Conservation (phyloP, 768 basidiomycete species). For the Boletus reticuloceps region DNA sequence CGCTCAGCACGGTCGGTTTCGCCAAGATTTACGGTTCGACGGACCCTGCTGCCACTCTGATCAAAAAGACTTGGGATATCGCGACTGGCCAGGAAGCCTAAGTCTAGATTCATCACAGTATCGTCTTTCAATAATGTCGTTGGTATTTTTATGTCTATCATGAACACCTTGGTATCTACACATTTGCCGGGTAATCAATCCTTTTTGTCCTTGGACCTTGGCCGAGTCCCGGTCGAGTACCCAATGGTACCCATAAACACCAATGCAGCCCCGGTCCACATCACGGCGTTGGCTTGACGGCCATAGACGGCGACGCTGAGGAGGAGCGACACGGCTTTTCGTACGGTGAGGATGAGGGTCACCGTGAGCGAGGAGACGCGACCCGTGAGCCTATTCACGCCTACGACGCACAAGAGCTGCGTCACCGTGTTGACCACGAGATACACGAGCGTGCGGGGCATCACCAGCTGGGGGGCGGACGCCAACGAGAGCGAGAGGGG, state of each 20-base stretch:
- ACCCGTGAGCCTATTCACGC: conserved; percentile 83
- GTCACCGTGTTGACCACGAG: conserved; percentile 78
- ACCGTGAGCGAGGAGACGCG: conserved; percentile 73
- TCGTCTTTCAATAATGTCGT: not conserved
- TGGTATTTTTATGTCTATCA: conserved; percentile 20
- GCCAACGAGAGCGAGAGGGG: conserved; percentile 12
- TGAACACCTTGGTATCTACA: conserved; percentile 1
- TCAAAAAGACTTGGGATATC: conserved; percentile 70
- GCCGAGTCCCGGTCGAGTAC: conserved; percentile 45
- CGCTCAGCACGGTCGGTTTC: conserved; percentile 68
- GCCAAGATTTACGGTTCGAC: conserved; percentile 55
- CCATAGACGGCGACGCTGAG: conserved; percentile 61
- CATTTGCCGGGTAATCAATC: conserved; percentile 10
- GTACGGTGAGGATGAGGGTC: conserved; percentile 75
- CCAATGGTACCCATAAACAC: conserved; percentile 71
- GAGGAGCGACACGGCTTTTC: conserved; percentile 75
- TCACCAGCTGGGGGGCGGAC: conserved; percentile 2
- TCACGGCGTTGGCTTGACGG: conserved; percentile 38
- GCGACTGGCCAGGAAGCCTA: conserved; percentile 58
- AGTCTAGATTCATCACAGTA: not conserved
- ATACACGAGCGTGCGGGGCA: conserved; percentile 62
- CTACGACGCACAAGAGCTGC: conserved; percentile 80
- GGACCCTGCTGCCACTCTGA: conserved; percentile 54
- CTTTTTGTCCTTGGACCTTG: conserved; percentile 22
- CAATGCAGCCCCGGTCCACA: conserved; percentile 69